Base-by-base conservation (phyloP, 805 yeast genomes). In the Nakazawaea peltata region DNA sequence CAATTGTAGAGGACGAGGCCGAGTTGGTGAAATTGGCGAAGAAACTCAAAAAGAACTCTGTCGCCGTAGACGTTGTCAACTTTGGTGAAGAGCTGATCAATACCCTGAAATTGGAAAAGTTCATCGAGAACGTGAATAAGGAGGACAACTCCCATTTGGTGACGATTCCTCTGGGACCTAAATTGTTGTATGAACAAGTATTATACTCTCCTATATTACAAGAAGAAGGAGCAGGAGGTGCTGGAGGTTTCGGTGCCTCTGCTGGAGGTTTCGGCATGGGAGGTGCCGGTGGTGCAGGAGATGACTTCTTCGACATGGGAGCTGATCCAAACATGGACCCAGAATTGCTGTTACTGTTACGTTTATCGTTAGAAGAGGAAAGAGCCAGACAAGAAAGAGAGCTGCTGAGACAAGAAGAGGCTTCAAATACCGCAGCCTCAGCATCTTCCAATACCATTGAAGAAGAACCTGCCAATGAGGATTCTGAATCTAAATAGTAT, bases 311-410 rank as follows among this genome's bases (percentile, higher is more conserved):
- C 59, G 85, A 77, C 39, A 69, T 80, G 50, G 81, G 79, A 34
- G 74, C 74, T 26, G 97, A 90, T 58, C 90, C 95, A 22, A 77
- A 78, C 45, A 81, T 86, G 77, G 98, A 92, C 50, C 97, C 97
- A 22, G 98, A 92, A 59, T 73, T 92, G 53, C 98, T 97, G 0
- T 69, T 92, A 67, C 98, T 97, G 1, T 72, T 92, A 50, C 77
- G 97, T 54, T 67, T 92, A 57, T 90, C 97, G 1, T 67, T 92
- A 50, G 97, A 92, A 53, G 98, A 92, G 53, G 97, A 90, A 55
- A 83, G 81, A 49, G 80, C 84, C 34, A 77, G 97, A 63, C 96
- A 86, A 53, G 95, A 84, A 45, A 72, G 88, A 53, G 78, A 76
- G 46, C 67, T 30, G 29, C 18, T 18, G 28, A 29, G 30, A 18